Percentiles rank a stretch among this genome's conserved stretches.
Conservation (phyloP, 371 early-diverging fungal genomes). For the Mucor piriformis region DNA sequence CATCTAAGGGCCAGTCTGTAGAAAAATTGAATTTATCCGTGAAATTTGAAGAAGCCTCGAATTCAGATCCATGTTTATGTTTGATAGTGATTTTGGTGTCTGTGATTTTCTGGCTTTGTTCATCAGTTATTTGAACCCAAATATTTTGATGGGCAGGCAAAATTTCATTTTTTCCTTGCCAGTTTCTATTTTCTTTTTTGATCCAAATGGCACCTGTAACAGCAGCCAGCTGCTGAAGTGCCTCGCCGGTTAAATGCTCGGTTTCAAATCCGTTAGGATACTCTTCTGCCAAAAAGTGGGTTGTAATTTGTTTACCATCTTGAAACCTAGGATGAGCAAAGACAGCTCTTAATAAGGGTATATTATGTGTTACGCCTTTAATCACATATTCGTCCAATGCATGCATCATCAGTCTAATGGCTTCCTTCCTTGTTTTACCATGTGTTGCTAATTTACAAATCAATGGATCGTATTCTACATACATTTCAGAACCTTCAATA, state of each 20-base stretch:
- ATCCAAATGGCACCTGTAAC: constrained; percentile 71
- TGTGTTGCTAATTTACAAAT: constrained; percentile 90
- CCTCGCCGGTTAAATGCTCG: constrained; percentile 51
- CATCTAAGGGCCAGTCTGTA: constrained; percentile 75
- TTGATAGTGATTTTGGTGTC: constrained; percentile 8
- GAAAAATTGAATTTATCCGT: constrained; percentile 31
- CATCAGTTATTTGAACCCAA: constrained; percentile 59
- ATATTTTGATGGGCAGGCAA: constrained; percentile 47
- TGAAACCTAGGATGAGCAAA: constrained; percentile 78
- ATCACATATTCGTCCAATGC: constrained; percentile 93
- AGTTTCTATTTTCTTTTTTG: constrained; percentile 55
- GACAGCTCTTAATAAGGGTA: constrained; percentile 90
- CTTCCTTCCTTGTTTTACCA: constrained; percentile 78
- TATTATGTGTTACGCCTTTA: constrained; percentile 94
- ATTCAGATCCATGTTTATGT: not conserved
- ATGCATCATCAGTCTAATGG: constrained; percentile 74
- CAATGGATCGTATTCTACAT: constrained; percentile 85
- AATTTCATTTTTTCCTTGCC: constrained; percentile 19
- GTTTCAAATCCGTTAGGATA: constrained; percentile 93
- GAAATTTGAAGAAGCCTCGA: constrained; percentile 7
- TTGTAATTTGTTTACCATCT: constrained; percentile 76
- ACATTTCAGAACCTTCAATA: constrained; percentile 81
- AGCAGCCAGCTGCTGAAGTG: constrained; percentile 64
- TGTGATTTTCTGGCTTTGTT: constrained; percentile 35
- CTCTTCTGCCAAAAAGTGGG: constrained; percentile 89